Base-by-base conservation (phyloP, 2,329 filamentous ascomycete genomes). In the Talaromyces rugulosus region DNA sequence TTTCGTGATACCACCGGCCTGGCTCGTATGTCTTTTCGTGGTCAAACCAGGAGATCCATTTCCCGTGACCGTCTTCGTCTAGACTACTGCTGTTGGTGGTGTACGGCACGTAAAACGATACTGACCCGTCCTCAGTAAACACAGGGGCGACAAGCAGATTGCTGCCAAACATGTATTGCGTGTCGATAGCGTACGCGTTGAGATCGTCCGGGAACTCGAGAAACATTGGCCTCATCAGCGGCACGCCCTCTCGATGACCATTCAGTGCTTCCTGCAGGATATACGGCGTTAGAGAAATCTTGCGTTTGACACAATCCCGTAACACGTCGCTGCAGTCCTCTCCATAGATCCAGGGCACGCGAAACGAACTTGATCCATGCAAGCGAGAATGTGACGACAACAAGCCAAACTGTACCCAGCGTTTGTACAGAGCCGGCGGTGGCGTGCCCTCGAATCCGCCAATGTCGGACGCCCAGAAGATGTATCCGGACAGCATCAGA, bases 361-460 rank as follows among this genome's bases (percentile, higher is more conserved):
- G 86, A 75, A 90, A 91, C 3, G 85, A 88, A 63, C 47, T 84
- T 57, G 85, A 88, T 2, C 89, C 89, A 71, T 91, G 89, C 11
- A 91, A 80, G 14, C 88, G 83, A 42, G 86, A 89, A 73, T 91
- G 89, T 9, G 84, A 85, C 66, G 87, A 90, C 47, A 91, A 76
- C 1, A 91, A 80, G 0, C 89, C 89, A 72, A 91, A 90, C n/a
- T 87, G 87, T 5, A 91, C 87, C 89, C 89, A 91, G 56, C 89
- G 85, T 77, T 91, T 91, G 75, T 91, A 91, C 67, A 91, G 84
- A 78, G 85, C 87, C 0, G 85, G 86, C 2, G 81, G 82, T 3
- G 89, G 88, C 4, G 76, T 82, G 2, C 89, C 89, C 70, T 91
- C 89, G 67, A 91, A 90, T 0, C 87, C 88, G 56, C 88, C 87